Evolutionary conservation across 805 yeast species (phyloP).

Genomic region (Ogataea parapolymorpha): DNA sequence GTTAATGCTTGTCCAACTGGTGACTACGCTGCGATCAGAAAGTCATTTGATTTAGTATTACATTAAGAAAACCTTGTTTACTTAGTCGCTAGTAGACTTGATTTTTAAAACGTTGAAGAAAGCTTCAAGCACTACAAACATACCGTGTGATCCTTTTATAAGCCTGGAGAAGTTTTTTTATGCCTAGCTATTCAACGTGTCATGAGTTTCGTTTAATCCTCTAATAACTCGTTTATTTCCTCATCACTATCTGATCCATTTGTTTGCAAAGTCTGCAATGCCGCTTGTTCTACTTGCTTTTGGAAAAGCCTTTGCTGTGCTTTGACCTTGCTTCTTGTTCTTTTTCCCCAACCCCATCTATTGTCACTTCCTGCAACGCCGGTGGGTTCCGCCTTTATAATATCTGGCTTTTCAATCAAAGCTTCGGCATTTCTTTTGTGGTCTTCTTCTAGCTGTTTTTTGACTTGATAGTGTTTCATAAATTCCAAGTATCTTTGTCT

Average conservation of each 20-base stretch:
- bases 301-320: slow-evolving; percentile 53
- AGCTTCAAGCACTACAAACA: too few species aligned
- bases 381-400: slow-evolving; percentile 21
- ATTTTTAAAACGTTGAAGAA: too few species aligned
- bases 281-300: slow-evolving; percentile 42
- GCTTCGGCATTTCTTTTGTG: slow-evolving; percentile 38
- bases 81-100: too few species aligned
- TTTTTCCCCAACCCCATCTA: slow-evolving; percentile 78
- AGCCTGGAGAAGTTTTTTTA: too few species aligned
- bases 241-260: slow-evolving; percentile 49
- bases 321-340: slow-evolving; percentile 59
- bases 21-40: too few species aligned
- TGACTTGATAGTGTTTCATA: slow-evolving; percentile 52
- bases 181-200: too few species aligned
- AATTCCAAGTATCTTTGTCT: slow-evolving; percentile 56
- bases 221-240: slow-evolving; percentile 66
- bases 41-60: too few species aligned
- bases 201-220: slow-evolving; percentile 38
- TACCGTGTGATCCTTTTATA: too few species aligned
- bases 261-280: slow-evolving; percentile 31
- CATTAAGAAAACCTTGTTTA: too few species aligned
- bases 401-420: slow-evolving; percentile 33
- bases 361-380: slow-evolving; percentile 38
- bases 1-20: too few species aligned
- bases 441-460: slow-evolving; percentile 46